These are phyloP conservation scores for Strobilomyces dryophilus DNA, from an alignment of 768 basidiomycete genomes.

Conservation along the genomic window DNA sequence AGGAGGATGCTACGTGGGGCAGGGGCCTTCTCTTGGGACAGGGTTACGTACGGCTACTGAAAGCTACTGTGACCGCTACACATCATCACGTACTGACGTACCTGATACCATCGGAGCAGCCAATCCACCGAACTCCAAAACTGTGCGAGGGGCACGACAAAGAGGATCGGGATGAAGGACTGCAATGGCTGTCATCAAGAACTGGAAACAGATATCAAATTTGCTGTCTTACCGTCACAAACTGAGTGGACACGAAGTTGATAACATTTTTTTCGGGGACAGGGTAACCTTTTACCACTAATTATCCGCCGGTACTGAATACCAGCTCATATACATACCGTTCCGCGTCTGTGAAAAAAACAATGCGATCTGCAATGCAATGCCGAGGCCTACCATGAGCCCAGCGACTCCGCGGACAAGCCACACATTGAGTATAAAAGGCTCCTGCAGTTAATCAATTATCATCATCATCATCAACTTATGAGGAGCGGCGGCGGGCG, in stretches of 20 bases:
- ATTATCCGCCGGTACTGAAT: not conserved
- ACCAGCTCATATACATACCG: conserved; percentile 7
- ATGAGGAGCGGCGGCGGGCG: not conserved
- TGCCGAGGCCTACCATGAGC: conserved; percentile 36
- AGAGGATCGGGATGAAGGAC: conserved; percentile 56
- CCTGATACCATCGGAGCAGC: conserved; percentile 56
- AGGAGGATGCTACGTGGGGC: conserved; percentile 61
- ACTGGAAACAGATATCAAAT: not conserved
- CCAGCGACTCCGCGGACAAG: conserved; percentile 38
- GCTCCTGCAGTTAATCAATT: conserved; percentile 19
- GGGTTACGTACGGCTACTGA: conserved; percentile 55
- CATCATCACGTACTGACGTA: conserved; percentile 24
- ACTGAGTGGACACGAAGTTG: conserved; percentile 41
- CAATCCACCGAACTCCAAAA: conserved; percentile 53
- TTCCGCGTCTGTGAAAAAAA: conserved; percentile 14
- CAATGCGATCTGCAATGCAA: conserved; percentile 12
- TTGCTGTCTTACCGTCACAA: conserved; percentile 37
- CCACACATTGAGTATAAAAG: conserved; percentile 33
- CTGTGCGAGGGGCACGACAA: conserved; percentile 47
- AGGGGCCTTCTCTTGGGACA: conserved; percentile 48
- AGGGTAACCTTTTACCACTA: conserved; percentile 42
- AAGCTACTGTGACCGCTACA: conserved; percentile 4
- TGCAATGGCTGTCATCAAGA: conserved; percentile 19
- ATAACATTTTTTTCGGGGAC: conserved; percentile 51
- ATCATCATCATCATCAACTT: not conserved